These are phyloP conservation scores for Ogataea minuta DNA, from an alignment of 805 yeast species.

Conservation along the genomic window DNA sequence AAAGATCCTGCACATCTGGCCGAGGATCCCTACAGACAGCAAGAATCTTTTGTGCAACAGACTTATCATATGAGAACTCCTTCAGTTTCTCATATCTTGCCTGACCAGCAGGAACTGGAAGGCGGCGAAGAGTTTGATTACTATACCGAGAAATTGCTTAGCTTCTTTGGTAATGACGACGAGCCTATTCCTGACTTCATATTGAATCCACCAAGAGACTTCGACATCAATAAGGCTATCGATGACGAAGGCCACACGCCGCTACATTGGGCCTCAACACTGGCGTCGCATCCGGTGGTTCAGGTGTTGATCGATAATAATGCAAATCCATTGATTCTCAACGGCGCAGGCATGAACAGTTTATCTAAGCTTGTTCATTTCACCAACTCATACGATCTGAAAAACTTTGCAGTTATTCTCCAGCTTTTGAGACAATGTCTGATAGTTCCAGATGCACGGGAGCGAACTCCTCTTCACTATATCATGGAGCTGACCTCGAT, in stretches of 20 bases:
- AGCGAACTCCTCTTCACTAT: conserved; percentile 73
- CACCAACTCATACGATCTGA: conserved; percentile 67
- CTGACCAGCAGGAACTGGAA: conserved; percentile 8
- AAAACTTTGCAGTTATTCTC: conserved; percentile 56
- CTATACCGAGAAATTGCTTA: conserved; percentile 42
- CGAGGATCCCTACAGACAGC: conserved; percentile 13
- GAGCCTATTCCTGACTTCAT: conserved; percentile 39
- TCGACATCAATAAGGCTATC: conserved; percentile 63
- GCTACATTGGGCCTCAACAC: conserved; percentile 82
- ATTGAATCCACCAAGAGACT: conserved; percentile 57
- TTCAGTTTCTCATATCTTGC: conserved; percentile 14
- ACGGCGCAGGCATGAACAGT: conserved; percentile 63
- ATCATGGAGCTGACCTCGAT: conserved; percentile 48
- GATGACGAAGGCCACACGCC: conserved; percentile 83
- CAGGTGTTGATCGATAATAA: conserved; percentile 55
- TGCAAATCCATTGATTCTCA: conserved; percentile 56
- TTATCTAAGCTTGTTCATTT: conserved; percentile 67
- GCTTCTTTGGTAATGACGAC: conserved; percentile 52
- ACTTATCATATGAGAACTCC: conserved; percentile 14
- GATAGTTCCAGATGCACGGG: conserved; percentile 68
- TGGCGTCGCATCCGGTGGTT: conserved; percentile 64
- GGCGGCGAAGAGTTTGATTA: conserved; percentile 38
- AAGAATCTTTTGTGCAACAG: conserved; percentile 19
- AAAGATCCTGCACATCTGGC: conserved; percentile 18
- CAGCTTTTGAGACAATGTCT: conserved; percentile 63